Percentiles rank a stretch among this genome's conserved stretches.
Conservation (phyloP, 1,284 basidiomycete species). For the Marasmius oreades region DNA sequence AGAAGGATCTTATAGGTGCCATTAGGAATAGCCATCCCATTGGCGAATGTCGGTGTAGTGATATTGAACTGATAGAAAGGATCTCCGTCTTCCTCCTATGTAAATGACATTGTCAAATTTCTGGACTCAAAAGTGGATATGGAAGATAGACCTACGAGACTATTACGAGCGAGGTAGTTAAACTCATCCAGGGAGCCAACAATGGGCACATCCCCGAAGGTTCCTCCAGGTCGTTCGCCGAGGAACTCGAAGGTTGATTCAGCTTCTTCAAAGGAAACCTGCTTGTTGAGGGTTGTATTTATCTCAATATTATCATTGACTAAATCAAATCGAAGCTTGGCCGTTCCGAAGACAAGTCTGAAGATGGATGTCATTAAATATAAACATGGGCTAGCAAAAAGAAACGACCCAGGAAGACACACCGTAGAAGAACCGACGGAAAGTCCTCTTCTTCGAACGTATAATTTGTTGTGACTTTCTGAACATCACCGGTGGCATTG, state of each 20-base stretch:
- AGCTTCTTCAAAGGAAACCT: too few relatives aligned
- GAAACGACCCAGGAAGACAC: conserved; percentile 9
- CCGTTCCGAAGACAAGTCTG: conserved; percentile 54
- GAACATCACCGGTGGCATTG: conserved; percentile 36
- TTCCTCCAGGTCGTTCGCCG: too few relatives aligned
- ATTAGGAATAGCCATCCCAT: conserved; percentile 56
- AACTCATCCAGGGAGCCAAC: too few relatives aligned
- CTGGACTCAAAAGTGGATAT: too few relatives aligned
- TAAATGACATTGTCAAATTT: too few relatives aligned
- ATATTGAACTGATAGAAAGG: too few relatives aligned
- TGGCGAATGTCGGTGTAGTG: conserved; percentile 48
- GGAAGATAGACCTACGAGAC: too few relatives aligned
- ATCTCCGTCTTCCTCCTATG: too few relatives aligned
- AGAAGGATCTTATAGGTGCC: conserved; percentile 60
- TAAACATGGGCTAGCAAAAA: not conserved
- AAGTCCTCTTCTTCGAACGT: conserved; percentile 41
- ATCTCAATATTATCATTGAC: too few relatives aligned
- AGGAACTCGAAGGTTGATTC: too few relatives aligned
- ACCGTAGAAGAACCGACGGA: conserved; percentile 43
- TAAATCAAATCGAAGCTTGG: conserved; percentile 38
- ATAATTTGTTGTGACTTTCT: conserved; percentile 41
- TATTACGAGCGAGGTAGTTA: conserved; percentile 9
- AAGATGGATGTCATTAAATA: conserved; percentile 3
- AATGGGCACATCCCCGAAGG: too few relatives aligned
- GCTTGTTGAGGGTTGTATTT: too few relatives aligned